phyloP scores from a whole-genome alignment of 176 grass and related monocot species.

The Zea mays region DNA sequence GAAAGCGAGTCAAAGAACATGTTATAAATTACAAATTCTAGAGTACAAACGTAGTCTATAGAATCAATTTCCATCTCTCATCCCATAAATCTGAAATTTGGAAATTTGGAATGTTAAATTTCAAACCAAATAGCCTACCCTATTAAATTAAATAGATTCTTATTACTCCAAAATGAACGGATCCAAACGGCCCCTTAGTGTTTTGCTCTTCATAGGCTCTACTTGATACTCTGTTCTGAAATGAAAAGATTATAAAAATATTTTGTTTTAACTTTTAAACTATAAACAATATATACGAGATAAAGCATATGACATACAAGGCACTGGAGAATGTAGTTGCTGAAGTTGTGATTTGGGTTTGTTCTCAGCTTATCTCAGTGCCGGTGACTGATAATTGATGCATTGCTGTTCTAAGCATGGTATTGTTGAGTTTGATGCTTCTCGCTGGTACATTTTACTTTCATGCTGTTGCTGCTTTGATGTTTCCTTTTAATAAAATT shows the following conservation, averaged over 20 bases:
- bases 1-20: too few relatives aligned
- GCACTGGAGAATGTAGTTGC: not conserved
- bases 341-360: not conserved
- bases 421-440: not conserved
- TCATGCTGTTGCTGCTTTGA: not conserved
- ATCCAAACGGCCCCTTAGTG: not conserved
- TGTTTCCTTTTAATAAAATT: not conserved
- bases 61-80: too few relatives aligned
- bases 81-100: too few relatives aligned
- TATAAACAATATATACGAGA: not conserved
- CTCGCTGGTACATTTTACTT: conserved; percentile 20
- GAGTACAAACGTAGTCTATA: too few relatives aligned
- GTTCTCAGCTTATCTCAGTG: not conserved
- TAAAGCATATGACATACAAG: not conserved
- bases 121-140: too few relatives aligned
- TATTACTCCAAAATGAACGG: too few relatives aligned
- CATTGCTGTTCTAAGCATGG: not conserved
- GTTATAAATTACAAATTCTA: too few relatives aligned
- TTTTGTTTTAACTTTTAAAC: not conserved
- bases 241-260: not conserved
- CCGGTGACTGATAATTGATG: conserved; percentile 9
- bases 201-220: not conserved
- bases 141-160: too few relatives aligned
- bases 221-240: conserved; percentile 2
- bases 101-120: too few relatives aligned